Evolutionary conservation across 2,329 filamentous ascomycete species (phyloP), one percentile per base, ranked within the genome.

Genomic region (Mariannaea elegans): DNA sequence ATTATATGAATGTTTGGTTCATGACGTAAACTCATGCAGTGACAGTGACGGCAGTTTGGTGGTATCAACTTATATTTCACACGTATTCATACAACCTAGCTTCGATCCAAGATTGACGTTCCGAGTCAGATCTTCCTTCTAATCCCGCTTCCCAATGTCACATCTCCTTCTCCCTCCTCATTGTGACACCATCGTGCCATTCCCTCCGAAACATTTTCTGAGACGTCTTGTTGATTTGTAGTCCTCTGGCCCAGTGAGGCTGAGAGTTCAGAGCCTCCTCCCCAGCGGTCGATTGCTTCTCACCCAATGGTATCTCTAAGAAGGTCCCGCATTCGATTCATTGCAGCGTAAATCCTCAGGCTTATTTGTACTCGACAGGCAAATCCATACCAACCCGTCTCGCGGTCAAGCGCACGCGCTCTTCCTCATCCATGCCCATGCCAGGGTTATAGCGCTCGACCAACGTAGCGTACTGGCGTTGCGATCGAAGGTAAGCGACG

Each of bases 391-490:
- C 95, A 38, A 98, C 93, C 73, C 92, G 87, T 77, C 93, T 82
- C 8, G 95, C 95, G 53, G 91, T 91, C 80, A 97, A 80, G 58
- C 92, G 81, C 39, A 97, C 88, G 61, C 92, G 84, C 80, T 98
- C 94, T 77, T 96, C 88, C 74, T 88, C 90, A 66, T 90, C 87
- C 90, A 97, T 92, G 66, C 87, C 86, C 87, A 96, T 92, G 16
- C 94, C 93, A 0, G 93, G 93, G 76, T 98, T 98, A 78, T 99
- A 98, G 69, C 94, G 85, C 78, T 97, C 94, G 34, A 98, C 76
- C 41, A 98, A 80, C 14, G 87, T 89, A 23, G 87, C 85, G 75
- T 98, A 97, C 73, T 87, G 86, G 51, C 94, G 84, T 81, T 99
- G 95, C n/a, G 94, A 90, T 68, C 87, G 87, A 18, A 95, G 83